Evolutionary conservation across 1,284 basidiomycete species (phyloP), one percentile per base, ranked within the genome.

Genomic region (Takashimella koratensis): DNA sequence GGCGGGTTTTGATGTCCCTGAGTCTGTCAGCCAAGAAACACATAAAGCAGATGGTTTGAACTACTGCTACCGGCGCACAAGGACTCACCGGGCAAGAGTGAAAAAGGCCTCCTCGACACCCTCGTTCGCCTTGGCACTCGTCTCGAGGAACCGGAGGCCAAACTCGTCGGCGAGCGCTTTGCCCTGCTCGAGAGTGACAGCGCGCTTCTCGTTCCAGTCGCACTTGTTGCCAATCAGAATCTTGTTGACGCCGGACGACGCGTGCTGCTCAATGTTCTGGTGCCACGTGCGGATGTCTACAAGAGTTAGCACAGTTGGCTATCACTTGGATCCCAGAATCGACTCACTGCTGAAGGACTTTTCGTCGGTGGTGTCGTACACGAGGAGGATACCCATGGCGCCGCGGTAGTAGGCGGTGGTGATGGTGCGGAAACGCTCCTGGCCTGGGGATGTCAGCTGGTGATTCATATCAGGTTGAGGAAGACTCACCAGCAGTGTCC

Each of bases 341-440:
- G 43, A 73, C 92, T 65, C 66, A 97, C 95, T 98, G 74, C 92
- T 89, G 80, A 98, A 99, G 23, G 91, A 96, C 67, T 90, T 86
- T 77, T 97, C 92, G 76, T 98, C 95, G 25, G 96, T 98, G 41
- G 98, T 93, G 73, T 98, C 96, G 77, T 98, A 99, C 4, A 98
- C 95, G 55, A 99, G 83, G 52, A 99, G 81, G 70, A 98, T 99
- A 51, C 96, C 96, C 95, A 98, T 98, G 16, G 96, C 96, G 44
- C 96, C 96, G 65, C 96, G 88, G 81, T 99, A 99, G 79, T 99
- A 99, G n/a, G 96, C 94, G 8, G 95, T 97, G 43, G 96, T 98
- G 77, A 99, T 99, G 43, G 96, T 98, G 70, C 95, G 84, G 82
- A 99, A 99, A 22, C 96, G 87, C 80, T 99, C 96, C 80, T 98